Conservation (phyloP, 1,284 basidiomycete species). For the Anthracocystis panici-leucophaei region DNA sequence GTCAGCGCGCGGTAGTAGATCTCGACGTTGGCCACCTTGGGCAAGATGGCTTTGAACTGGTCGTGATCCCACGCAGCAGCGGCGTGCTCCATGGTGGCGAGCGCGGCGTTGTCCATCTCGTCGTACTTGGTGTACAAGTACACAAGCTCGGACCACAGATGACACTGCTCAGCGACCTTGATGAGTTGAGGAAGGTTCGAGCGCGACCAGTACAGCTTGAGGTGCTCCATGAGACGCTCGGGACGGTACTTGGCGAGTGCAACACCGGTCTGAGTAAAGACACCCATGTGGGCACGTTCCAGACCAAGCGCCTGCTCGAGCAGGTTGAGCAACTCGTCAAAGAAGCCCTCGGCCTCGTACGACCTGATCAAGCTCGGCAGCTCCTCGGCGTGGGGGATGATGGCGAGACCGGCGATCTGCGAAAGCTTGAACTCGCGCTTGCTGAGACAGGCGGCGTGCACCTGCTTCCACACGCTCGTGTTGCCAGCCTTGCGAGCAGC, state of each 20-base stretch:
- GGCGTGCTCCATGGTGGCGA: constrained; percentile 97
- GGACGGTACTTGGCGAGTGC: constrained; percentile 97
- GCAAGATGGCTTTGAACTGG: constrained; percentile 77
- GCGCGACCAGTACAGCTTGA: constrained; percentile 95
- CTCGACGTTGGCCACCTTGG: constrained; percentile 90
- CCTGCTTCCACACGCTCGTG: constrained; percentile 99
- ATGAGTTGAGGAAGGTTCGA: constrained; percentile 98
- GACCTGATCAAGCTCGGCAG: constrained; percentile 82
- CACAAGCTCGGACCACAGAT: constrained; percentile 97
- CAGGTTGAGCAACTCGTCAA: constrained; percentile 90
- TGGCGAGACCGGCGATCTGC: constrained; percentile 77
- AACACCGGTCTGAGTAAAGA: constrained; percentile 92
- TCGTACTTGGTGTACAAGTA: constrained; percentile 99
- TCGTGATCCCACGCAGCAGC: constrained; percentile 99
- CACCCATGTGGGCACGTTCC: constrained; percentile 89
- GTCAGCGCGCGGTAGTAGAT: constrained; percentile 86
- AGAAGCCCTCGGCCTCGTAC: constrained; percentile 92
- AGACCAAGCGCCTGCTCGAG: constrained; percentile 91
- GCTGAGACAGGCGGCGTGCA: constrained; percentile 97
- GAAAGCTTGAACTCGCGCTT: constrained; percentile 96
- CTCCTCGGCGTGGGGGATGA: constrained; percentile 80
- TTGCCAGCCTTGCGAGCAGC: constrained; percentile 98
- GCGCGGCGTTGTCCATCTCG: constrained; percentile 92
- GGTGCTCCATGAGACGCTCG: constrained; percentile 98
- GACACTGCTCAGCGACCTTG: constrained; percentile 92